These are phyloP conservation scores for Fusarium beomiforme DNA, from an alignment of 2,329 filamentous ascomycete species.

Conservation along the genomic window DNA sequence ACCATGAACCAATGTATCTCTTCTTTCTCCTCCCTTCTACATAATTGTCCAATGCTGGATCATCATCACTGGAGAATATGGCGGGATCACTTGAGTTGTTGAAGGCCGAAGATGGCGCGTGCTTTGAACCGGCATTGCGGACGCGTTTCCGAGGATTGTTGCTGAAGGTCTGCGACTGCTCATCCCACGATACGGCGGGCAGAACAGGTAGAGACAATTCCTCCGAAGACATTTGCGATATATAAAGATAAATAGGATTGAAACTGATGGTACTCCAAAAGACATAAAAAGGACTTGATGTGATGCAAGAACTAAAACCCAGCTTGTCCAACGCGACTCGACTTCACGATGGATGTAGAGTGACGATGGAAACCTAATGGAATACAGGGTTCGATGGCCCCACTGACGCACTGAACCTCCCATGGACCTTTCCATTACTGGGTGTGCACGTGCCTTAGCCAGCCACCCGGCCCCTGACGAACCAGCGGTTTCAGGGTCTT, in stretches of 20 bases:
- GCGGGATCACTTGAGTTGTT: conserved; percentile 77
- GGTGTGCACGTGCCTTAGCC: conserved; percentile 39
- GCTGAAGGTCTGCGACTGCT: conserved; percentile 51
- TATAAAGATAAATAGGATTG: not conserved
- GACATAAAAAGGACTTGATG: conserved; percentile 5
- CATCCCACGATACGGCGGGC: conserved; percentile 52
- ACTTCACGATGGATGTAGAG: conserved; percentile 24
- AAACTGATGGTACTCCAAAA: conserved; percentile 10
- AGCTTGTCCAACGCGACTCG: conserved; percentile 22
- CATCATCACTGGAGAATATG: conserved; percentile 78
- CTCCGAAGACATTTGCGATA: conserved; percentile 48
- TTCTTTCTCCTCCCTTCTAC: conserved; percentile 66
- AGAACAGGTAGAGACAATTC: conserved; percentile 55
- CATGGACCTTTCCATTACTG: conserved; percentile 22
- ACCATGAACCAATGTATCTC: conserved; percentile 75
- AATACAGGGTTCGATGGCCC: conserved; percentile 38
- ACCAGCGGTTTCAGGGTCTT: conserved; percentile 30
- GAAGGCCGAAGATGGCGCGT: conserved; percentile 49
- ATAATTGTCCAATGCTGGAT: conserved; percentile 74
- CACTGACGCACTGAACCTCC: conserved; percentile 31
- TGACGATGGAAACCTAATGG: conserved; percentile 26
- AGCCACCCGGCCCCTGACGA: conserved; percentile 17
- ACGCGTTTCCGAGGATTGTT: conserved; percentile 54
- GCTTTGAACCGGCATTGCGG: conserved; percentile 42
- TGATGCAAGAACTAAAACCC: conserved; percentile 9